These are phyloP conservation scores for Pythium monospermum DNA, from an alignment of 352 stramenopile species.

Conservation along the genomic window DNA sequence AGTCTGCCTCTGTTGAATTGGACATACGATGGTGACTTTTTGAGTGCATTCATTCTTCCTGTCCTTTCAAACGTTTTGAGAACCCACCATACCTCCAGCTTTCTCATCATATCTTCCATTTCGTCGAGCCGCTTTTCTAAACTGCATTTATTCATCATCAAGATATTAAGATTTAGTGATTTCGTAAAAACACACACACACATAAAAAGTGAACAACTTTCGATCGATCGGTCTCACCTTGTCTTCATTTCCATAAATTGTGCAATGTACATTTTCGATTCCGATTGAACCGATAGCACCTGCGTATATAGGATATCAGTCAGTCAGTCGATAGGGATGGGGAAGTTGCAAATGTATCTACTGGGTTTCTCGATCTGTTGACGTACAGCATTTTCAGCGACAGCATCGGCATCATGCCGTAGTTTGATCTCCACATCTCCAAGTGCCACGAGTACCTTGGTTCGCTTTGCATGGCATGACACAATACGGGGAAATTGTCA, in stretches of 20 bases:
- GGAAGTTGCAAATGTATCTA: neutral
- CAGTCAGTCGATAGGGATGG: no score
- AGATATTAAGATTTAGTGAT: no score
- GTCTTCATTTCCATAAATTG: conserved; percentile 14
- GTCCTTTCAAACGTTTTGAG: no score
- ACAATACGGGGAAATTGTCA: no score
- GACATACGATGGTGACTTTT: no score
- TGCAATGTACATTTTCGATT: conserved; percentile 15
- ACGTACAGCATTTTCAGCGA: conserved; percentile 31
- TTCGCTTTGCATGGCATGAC: no score
- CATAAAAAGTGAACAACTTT: neutral
- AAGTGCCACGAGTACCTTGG: conserved; percentile 30
- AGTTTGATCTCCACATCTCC: conserved; percentile 37
- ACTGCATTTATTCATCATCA: no score
- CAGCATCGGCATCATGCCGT: conserved; percentile 28
- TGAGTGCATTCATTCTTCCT: no score
- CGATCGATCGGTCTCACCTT: no score
- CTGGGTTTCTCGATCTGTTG: neutral
- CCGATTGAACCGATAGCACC: conserved; percentile 20
- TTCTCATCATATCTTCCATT: conserved; percentile 3
- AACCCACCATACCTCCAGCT: neutral
- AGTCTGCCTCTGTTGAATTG: neutral
- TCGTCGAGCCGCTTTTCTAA: conserved; percentile 11
- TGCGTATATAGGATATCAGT: neutral
- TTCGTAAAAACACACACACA: no score